Conservation (phyloP, 2,329 filamentous ascomycete genomes). For the Penicillium psychrosexuale region DNA sequence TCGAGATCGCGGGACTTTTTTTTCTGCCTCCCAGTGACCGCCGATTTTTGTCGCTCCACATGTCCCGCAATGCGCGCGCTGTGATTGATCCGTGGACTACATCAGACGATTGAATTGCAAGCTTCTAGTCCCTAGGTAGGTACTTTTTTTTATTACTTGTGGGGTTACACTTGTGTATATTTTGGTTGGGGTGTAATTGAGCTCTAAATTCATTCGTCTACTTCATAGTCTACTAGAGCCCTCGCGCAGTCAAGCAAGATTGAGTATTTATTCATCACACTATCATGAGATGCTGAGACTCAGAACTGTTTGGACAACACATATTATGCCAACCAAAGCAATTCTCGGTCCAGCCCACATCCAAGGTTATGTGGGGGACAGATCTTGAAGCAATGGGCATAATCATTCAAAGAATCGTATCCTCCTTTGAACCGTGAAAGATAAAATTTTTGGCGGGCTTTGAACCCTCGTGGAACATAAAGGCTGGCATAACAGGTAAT, state of each 20-base stretch:
- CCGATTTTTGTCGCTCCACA: conserved; percentile 12
- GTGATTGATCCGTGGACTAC: neutral
- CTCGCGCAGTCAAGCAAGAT: conserved; percentile 7
- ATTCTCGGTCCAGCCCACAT: conserved; percentile 35
- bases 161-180: neutral
- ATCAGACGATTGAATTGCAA: neutral
- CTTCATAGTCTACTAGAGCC: neutral
- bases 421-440: conserved; percentile 29
- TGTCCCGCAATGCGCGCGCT: conserved; percentile 2
- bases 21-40: conserved; percentile 24
- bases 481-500: conserved; percentile 30
- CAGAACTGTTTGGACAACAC: conserved; percentile 34
- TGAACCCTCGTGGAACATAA: conserved; percentile 29
- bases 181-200: neutral
- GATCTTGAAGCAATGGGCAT: conserved; percentile 23
- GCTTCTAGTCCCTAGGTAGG: neutral
- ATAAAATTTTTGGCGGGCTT: conserved; percentile 22
- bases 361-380: conserved; percentile 31
- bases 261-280: conserved; percentile 35
- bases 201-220: neutral
- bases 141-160: neutral
- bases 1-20: conserved; percentile 16
- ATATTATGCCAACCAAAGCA: conserved; percentile 37
- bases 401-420: conserved; percentile 28
- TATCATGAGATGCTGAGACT: conserved; percentile 38